Conservation (phyloP, 306 rosid genomes). For the Alnus glutinosa region DNA sequence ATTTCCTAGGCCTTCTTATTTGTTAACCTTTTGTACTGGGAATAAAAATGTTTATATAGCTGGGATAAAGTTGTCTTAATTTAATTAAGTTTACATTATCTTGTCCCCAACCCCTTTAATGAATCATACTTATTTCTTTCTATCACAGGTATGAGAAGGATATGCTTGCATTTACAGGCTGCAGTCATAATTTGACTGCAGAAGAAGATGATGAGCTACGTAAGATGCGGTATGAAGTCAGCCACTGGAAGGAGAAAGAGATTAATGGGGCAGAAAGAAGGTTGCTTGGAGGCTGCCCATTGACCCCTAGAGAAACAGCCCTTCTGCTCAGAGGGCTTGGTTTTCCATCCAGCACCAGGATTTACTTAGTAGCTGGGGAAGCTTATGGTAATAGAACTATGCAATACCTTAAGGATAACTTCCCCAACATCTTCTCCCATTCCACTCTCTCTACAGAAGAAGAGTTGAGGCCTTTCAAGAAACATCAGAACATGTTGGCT, state of each 20-base stretch:
- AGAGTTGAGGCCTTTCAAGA: conserved; percentile 73
- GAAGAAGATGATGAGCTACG: conserved; percentile 79
- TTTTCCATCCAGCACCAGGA: conserved; percentile 75
- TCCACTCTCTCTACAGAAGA: conserved; percentile 69
- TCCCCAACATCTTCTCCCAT: conserved; percentile 85
- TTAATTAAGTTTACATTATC: not conserved
- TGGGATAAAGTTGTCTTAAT: conserved; percentile 10
- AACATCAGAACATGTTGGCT: conserved; percentile 97
- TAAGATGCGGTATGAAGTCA: conserved; percentile 85
- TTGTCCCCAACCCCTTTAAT: conserved; percentile 8
- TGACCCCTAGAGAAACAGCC: conserved; percentile 93
- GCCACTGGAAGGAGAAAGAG: conserved; percentile 99
- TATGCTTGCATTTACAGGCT: conserved; percentile 98
- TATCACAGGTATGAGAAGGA: conserved; percentile 88
- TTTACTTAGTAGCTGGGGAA: conserved; percentile 93
- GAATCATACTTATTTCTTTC: conserved; percentile 16
- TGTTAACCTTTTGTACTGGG: conserved; percentile 3
- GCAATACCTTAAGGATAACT: conserved; percentile 80
- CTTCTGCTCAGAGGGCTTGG: conserved; percentile 82
- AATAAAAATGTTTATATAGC: conserved; percentile 1
- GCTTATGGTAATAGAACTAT: conserved; percentile 88
- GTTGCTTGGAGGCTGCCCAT: conserved; percentile 94
- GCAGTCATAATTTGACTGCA: conserved; percentile 86
- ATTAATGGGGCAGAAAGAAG: conserved; percentile 91
- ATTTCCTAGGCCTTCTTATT: not conserved